These are phyloP conservation scores for Penicillium sp. DNA, from an alignment of 2,329 filamentous ascomycete genomes.

Conservation along the genomic window DNA sequence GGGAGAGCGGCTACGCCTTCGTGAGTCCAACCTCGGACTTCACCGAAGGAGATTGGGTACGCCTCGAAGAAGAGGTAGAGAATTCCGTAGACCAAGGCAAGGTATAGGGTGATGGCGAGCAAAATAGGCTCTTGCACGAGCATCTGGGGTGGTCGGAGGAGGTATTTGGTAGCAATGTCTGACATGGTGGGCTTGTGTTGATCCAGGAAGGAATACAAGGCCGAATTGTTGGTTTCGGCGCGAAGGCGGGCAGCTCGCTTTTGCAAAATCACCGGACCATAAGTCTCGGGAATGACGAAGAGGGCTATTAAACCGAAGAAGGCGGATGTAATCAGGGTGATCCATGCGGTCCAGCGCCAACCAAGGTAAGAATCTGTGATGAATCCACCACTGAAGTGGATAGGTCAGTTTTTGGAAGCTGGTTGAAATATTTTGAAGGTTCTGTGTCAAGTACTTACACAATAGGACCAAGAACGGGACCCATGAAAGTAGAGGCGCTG, in stretches of 20 bases:
- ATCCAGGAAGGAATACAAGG: conserved; percentile 47
- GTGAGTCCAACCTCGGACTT: conserved; percentile 39
- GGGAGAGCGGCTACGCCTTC: conserved; percentile 39
- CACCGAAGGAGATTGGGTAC: conserved; percentile 43
- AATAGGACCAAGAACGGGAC: conserved; percentile 51
- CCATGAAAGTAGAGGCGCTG: conserved; percentile 48
- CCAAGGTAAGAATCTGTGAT: conserved; percentile 52
- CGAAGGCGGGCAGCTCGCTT: conserved; percentile 51
- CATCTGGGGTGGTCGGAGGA: conserved; percentile 49
- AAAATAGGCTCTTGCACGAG: conserved; percentile 51
- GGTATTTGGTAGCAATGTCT: conserved; percentile 46
- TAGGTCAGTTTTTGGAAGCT: neutral
- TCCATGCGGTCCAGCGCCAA: conserved; percentile 60
- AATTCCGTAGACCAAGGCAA: conserved; percentile 41
- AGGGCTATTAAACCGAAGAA: conserved; percentile 46
- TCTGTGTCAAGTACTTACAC: conserved; percentile 25
- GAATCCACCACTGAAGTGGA: conserved; percentile 43
- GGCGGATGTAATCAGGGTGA: conserved; percentile 51
- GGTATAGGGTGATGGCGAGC: conserved; percentile 47
- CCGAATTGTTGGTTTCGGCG: conserved; percentile 49
- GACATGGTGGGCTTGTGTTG: conserved; percentile 41
- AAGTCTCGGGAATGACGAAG: conserved; percentile 54
- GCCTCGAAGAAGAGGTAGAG: conserved; percentile 43
- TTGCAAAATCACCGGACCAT: conserved; percentile 50
- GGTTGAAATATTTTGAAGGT: neutral